Base-by-base conservation (phyloP, 495 filamentous ascomycete genomes). In the Hypoxylon lienhwacheense region DNA sequence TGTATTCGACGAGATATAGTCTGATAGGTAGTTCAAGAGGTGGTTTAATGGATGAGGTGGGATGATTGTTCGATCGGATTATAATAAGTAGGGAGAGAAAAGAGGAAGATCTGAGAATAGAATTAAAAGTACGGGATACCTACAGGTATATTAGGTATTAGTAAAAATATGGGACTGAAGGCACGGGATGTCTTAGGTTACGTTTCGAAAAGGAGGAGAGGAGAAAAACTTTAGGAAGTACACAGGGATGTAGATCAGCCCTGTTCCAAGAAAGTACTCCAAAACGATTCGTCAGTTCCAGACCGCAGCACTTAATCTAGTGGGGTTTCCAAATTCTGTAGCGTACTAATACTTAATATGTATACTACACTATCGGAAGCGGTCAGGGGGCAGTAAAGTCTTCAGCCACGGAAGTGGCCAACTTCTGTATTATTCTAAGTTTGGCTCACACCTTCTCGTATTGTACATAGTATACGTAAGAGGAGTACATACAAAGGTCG, bases 161-260 rank as follows among this genome's bases (percentile, higher is more conserved):
- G n/a, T n/a, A n/a, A n/a, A n/a, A n/a, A n/a, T 58, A 63, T 53
- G 59, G 59, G 53, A 57, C 53, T 50, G 59, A 29, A 55, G 40
- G 43, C 58, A 24, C 21, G 35, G 34, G 47, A 32, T 55, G 61
- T 64, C 56, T 64, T 64, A 64, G 52, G 61, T 61, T 62, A 52
- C 37, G 61, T 64, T 64, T 64, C 61, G 61, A 52, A 63, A 63
- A 58, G 48, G 53, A 53, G 45, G 53, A 48, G 53, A 46, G 42
- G 10, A 44, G 39, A 50, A 14, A 48, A 48, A 51, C 8, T 25
- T 12, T n/a, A n/a, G n/a, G n/a, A n/a, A n/a, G n/a, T n/a, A n/a
- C n/a, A n/a, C n/a, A n/a, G n/a, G 24, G 17, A 35, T 32, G 39
- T 10, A 31, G 34, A 34, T 52, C 40, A 47, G 21, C 14, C 31